Conservation (phyloP, 805 yeast genomes). For the Spathaspora gorwiae region DNA sequence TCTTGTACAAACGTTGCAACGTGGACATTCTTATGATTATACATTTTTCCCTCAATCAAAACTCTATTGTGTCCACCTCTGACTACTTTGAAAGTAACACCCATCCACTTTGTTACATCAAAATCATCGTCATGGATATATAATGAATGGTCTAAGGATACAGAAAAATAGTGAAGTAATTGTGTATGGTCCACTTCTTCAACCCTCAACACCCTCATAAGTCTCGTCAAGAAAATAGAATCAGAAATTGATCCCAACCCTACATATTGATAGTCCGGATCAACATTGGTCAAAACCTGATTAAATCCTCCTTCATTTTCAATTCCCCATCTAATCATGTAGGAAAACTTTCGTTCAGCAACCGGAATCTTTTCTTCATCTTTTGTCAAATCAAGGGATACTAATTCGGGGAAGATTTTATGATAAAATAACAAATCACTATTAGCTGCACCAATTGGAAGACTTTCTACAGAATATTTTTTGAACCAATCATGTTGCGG, state of each 20-base stretch:
- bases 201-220: conserved; percentile 46
- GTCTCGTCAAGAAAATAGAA: conserved; percentile 47
- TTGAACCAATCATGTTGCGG: conserved; percentile 30
- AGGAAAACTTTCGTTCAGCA: conserved; percentile 28
- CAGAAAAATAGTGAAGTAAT: conserved; percentile 24
- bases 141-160: conserved; percentile 31
- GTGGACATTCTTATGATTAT: conserved; percentile 23
- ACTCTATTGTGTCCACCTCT: conserved; percentile 29
- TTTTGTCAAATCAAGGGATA: conserved; percentile 21
- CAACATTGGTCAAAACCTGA: conserved; percentile 7
- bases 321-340: conserved; percentile 24
- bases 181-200: conserved; percentile 14
- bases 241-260: conserved; percentile 59
- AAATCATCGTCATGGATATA: conserved; percentile 33
- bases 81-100: conserved; percentile 24
- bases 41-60: conserved; percentile 25
- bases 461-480: conserved; percentile 9
- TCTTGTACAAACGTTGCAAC: conserved; percentile 32
- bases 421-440: conserved; percentile 14
- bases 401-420: conserved; percentile 29
- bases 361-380: conserved; percentile 20
- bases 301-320: conserved; percentile 9
- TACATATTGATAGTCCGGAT: conserved; percentile 37
- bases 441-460: conserved; percentile 9
- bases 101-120: conserved; percentile 31